Base-by-base conservation (phyloP, 306 rosid genomes). In the Cyclanthera cordifolia region DNA sequence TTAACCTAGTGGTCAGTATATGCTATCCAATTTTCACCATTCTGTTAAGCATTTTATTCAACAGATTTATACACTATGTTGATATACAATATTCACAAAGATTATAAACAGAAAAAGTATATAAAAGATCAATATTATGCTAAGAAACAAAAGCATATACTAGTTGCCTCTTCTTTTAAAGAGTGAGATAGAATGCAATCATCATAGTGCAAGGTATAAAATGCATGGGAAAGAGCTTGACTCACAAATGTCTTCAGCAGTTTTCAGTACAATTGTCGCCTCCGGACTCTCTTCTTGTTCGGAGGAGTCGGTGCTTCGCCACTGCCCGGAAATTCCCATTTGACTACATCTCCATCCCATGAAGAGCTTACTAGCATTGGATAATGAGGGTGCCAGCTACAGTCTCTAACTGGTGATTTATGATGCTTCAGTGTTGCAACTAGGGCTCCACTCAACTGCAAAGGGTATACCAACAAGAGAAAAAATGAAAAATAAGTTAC, bases 381-480 rank as follows among this genome's bases (percentile, higher is more conserved):
- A 63, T 86, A 83, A 60, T 72, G 73, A 7, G 99, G 99, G 78
- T 93, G 99, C 99, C 99, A 93, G 73, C 96, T 87, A 78, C 98
- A 93, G 60, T 93, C 99, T 79, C 99, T 86, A 20, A 87, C 96
- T 9, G 95, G 88, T 21, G 90, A 85, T 68, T 83, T 90, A 56
- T 90, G 99, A 79, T 93, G 93, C 87, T 86, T 86, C 21, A 93
- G 84, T 19, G 83, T 79, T 5, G 95, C 95, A 43, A 93, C 99
- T 85, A 75, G 81, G 8, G 80, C 91, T 75, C 99, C 95, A 60
- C 73, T 93, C 30, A 87, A 86, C 99, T 93, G 77, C 69, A 71
- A 52, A 53, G 19, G 59, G 20, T n/a, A 28, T 23, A 34, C 16
- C 32, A 52, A 8, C 64, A 21, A 45, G 32, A 39, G 2, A 37